Base-by-base conservation (phyloP, 2,329 filamentous ascomycete species). In the Penicillium aurantiogriseum region DNA sequence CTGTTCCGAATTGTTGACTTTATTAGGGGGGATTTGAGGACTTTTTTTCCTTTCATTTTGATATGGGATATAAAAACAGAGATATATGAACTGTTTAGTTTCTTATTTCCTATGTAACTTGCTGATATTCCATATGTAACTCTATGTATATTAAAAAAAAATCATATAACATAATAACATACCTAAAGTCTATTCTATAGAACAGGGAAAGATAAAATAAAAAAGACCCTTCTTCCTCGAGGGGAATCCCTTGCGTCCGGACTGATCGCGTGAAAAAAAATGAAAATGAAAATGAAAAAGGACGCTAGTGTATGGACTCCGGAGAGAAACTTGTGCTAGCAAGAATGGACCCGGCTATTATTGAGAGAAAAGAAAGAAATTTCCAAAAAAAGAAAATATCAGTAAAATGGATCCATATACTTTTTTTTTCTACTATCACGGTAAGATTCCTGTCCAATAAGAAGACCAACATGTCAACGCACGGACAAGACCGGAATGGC, bases 401-500 rank as follows among this genome's bases (percentile, higher is more conserved):
- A 29, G 23, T 19, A 27, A 38, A 40, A 50, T 50, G 47, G 47
- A 55, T 48, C 15, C 35, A 42, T 38, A 42, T 38, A 42, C 47
- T 38, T 50, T 44, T 38, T 9, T 38, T 19, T 17, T 17, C 31
- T 43, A 39, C 45, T 45, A 54, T 58, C 46, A 38, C 17, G 31
- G 45, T 59, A 48, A 48, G 51, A 64, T 64, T 64, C 48, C 54
- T 48, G 43, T 51, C 62, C 62, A 61, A 63, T 58, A 19, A 46
- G 48, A 42, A 31, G 48, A 31, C 19, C 25, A 51, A 48, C 3
- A 43, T 29, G 31, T 33, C 31, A 39, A 51, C 59, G 61, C 63
- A 65, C 63, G 61, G 61, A 65, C 61, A 51, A 23, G 59, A 23
- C 49, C 53, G 63, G 59, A 65, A 65, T 63, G 59, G 59, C 54